These are phyloP conservation scores for Hyphopichia pseudoburtonii DNA, from an alignment of 1,139 yeast genomes.

Conservation along the genomic window DNA sequence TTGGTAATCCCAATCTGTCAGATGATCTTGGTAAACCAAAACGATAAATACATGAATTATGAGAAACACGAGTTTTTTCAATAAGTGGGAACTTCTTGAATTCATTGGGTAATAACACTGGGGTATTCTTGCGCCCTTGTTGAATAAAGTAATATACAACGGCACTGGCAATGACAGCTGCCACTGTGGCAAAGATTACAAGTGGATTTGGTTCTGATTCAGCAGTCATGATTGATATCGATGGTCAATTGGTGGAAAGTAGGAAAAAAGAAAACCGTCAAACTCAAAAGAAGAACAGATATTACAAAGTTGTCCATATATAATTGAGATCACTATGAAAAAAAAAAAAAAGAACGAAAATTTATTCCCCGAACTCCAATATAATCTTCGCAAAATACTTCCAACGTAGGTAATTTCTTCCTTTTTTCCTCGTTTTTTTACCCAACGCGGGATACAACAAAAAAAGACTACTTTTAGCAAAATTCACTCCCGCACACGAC, in stretches of 20 bases:
- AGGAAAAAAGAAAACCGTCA: not conserved
- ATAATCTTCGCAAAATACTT: no score
- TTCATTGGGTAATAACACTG: slow-evolving; percentile 62
- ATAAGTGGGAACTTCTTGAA: slow-evolving; percentile 83
- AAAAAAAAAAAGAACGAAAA: no score
- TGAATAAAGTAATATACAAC: slow-evolving; percentile 39
- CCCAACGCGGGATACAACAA: no score
- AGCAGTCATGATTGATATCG: slow-evolving; percentile 7
- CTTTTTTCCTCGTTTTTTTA: no score
- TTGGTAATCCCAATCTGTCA: slow-evolving; percentile 84
- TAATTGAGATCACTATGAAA: no score
- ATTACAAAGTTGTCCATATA: no score
- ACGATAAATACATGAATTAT: slow-evolving; percentile 81
- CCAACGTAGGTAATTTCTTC: no score
- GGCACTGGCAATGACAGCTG: slow-evolving; percentile 39
- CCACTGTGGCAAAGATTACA: slow-evolving; percentile 39
- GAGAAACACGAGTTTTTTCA: slow-evolving; percentile 74
- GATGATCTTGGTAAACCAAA: slow-evolving; percentile 78
- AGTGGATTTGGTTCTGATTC: slow-evolving; percentile 38
- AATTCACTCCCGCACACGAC: no score
- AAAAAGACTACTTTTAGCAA: no score
- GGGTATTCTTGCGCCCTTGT: slow-evolving; percentile 40
- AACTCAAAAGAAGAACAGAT: not conserved
- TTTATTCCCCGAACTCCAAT: no score
- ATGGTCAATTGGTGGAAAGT: not conserved